A percentile compares a stretch with the other conserved stretches of the same genome.
Conservation (phyloP, 805 yeast genomes). For the Yamadazyma akitaensis region DNA sequence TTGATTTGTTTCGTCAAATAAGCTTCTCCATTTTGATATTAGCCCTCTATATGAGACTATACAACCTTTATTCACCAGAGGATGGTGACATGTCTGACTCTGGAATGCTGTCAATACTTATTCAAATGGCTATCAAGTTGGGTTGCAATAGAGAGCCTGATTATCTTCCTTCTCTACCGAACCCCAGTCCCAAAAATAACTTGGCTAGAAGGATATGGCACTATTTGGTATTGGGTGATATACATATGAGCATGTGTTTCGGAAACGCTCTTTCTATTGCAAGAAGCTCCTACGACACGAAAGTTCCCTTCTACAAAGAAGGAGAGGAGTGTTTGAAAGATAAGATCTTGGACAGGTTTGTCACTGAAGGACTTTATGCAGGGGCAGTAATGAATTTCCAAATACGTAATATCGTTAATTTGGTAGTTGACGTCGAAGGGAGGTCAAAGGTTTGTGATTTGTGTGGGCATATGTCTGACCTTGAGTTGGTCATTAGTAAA, state of each 20-base stretch:
- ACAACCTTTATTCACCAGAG: slow-evolving; percentile 37
- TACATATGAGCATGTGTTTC: slow-evolving; percentile 40
- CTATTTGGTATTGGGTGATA: slow-evolving; percentile 44
- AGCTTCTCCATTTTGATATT: slow-evolving; percentile 30
- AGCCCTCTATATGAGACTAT: slow-evolving; percentile 26
- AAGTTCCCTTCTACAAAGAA: slow-evolving; percentile 41
- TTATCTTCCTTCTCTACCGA: slow-evolving; percentile 21
- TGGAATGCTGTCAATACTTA: slow-evolving; percentile 23
- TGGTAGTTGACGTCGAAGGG: slow-evolving; percentile 39
- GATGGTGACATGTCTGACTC: slow-evolving; percentile 39
- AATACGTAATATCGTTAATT: slow-evolving; percentile 31
- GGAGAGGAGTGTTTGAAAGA: slow-evolving; percentile 38
- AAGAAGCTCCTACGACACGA: slow-evolving; percentile 47
- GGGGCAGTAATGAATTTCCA: slow-evolving; percentile 26
- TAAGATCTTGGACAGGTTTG: slow-evolving; percentile 39
- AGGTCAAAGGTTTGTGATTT: slow-evolving; percentile 37
- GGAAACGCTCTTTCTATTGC: slow-evolving; percentile 47
- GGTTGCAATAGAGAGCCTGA: slow-evolving; percentile 43
- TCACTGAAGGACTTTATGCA: slow-evolving; percentile 28
- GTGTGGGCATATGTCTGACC: slow-evolving; percentile 26
- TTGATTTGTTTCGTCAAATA: slow-evolving; percentile 42
- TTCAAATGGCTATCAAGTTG: slow-evolving; percentile 38
- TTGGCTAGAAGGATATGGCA: slow-evolving; percentile 62
- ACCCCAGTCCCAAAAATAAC: slow-evolving; percentile 32
- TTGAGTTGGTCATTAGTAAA: slow-evolving; percentile 32